phyloP scores from a whole-genome alignment of 352 stramenopile species.

The Pythium rishiriense region DNA sequence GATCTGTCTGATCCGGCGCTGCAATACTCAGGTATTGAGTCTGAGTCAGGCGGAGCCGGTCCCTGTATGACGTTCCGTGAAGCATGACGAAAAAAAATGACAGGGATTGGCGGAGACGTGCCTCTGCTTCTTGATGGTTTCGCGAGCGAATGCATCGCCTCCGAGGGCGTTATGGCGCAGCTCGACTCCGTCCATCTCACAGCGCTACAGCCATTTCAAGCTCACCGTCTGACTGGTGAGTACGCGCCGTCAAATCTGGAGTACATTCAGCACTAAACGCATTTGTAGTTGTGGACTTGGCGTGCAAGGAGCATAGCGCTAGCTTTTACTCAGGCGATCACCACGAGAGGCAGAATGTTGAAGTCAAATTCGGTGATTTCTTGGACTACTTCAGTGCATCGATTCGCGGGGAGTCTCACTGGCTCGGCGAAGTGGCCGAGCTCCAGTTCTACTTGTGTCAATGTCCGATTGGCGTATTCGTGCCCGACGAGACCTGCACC shows the following conservation, averaged over 20 bases:
- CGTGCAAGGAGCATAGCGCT: conserved; percentile 52
- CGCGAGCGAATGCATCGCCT: conserved; percentile 13
- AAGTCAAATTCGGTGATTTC: conserved; percentile 84
- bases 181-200: not conserved
- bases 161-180: not conserved
- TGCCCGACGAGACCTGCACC: conserved; percentile 47
- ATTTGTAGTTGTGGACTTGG: conserved; percentile 69
- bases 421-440: conserved; percentile 67
- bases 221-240: conserved; percentile 29
- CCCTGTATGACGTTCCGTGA: not conserved
- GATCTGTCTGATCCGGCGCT: not conserved
- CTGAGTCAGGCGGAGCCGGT: not conserved
- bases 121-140: conserved; percentile 19
- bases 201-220: conserved; percentile 2
- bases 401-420: conserved; percentile 46
- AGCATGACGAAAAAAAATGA: conserved; percentile 9
- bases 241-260: not conserved
- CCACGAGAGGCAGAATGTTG: conserved; percentile 57
- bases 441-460: conserved; percentile 85
- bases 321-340: conserved; percentile 66
- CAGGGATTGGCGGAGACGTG: conserved; percentile 10
- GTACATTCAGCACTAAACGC: not conserved
- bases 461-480: conserved; percentile 64
- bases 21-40: not conserved
- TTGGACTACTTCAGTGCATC: conserved; percentile 65